Percentiles rank a stretch among this genome's conserved stretches.
phyloP scores from a whole-genome alignment of 108 stramenopile species.

The Conticribra guillardii region DNA sequence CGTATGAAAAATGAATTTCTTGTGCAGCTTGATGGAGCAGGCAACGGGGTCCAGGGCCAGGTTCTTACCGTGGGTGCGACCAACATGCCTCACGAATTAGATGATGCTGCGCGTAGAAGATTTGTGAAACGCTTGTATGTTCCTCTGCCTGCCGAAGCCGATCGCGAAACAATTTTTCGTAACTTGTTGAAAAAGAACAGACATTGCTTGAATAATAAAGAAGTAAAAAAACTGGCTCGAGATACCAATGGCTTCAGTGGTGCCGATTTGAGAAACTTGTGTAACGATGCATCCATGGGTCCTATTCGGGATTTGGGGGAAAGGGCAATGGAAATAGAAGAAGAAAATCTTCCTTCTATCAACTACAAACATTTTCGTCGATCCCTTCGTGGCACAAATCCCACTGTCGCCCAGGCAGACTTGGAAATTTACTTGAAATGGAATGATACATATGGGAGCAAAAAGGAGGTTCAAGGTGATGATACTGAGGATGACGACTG shows the following conservation, averaged over 20 bases:
- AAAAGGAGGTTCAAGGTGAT: slow-evolving; percentile 16
- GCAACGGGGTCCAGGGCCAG: slow-evolving; percentile 75
- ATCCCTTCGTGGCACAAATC: slow-evolving; percentile 76
- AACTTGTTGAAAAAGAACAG: slow-evolving; percentile 86
- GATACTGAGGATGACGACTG: slow-evolving; percentile 54
- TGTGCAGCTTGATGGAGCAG: slow-evolving; percentile 93
- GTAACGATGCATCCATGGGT: slow-evolving; percentile 76
- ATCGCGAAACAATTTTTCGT: slow-evolving; percentile 75
- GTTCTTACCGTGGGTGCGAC: slow-evolving; percentile 98
- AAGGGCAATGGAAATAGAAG: slow-evolving; percentile 65
- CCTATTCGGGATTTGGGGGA: slow-evolving; percentile 69
- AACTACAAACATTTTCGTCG: slow-evolving; percentile 86
- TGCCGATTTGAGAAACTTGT: slow-evolving; percentile 62
- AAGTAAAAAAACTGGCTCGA: slow-evolving; percentile 75
- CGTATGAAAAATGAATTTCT: slow-evolving; percentile 96
- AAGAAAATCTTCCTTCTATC: slow-evolving; percentile 89
- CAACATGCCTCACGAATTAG: slow-evolving; percentile 97
- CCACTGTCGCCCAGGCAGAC: slow-evolving; percentile 89
- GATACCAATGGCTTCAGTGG: slow-evolving; percentile 74
- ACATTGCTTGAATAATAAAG: slow-evolving; percentile 67
- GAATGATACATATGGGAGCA: slow-evolving; percentile 77
- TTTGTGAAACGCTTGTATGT: slow-evolving; percentile 94
- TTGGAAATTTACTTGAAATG: slow-evolving; percentile 79
- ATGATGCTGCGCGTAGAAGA: slow-evolving; percentile 98
- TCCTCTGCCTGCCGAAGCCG: slow-evolving; percentile 88